A percentile compares a stretch with the other conserved stretches of the same genome.
phyloP scores from a whole-genome alignment of 257 asterid species.

The Striga asiatica region DNA sequence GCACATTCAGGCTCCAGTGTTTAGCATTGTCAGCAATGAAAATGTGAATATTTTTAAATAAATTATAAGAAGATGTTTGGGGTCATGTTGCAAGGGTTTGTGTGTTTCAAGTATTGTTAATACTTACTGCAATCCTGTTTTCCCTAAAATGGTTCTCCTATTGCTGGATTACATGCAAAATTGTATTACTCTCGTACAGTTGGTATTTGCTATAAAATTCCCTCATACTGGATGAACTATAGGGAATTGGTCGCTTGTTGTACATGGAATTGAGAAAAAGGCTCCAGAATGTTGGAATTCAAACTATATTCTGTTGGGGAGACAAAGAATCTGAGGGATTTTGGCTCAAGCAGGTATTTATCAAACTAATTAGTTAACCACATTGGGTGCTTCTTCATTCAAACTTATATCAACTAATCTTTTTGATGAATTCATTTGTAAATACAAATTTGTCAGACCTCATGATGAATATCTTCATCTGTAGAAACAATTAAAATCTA shows the following conservation, averaged over 20 bases:
- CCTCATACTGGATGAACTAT: conserved; percentile 16
- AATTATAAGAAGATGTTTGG: neutral
- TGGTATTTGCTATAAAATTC: neutral
- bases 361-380: neutral
- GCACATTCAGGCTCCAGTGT: neutral
- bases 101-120: neutral
- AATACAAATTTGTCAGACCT: neutral
- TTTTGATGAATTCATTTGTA: conserved; percentile 1
- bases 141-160: neutral
- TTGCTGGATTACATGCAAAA: no score
- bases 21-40: conserved; percentile 5
- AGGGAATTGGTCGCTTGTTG: conserved; percentile 71
- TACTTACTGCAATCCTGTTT: neutral
- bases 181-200: conserved; percentile 1
- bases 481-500: neutral
- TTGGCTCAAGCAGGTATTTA: conserved; percentile 74
- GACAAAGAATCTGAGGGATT: conserved; percentile 87
- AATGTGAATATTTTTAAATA: neutral
- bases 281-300: conserved; percentile 63
- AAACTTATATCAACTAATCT: neutral
- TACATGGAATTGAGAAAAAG: conserved; percentile 61
- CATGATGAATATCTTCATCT: no score
- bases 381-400: neutral
- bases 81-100: neutral
- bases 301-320: conserved; percentile 74